Percentiles rank a stretch among this genome's conserved stretches.
phyloP scores from a whole-genome alignment of 208 protist genomes.

The Trypanosomatidae sp. region DNA sequence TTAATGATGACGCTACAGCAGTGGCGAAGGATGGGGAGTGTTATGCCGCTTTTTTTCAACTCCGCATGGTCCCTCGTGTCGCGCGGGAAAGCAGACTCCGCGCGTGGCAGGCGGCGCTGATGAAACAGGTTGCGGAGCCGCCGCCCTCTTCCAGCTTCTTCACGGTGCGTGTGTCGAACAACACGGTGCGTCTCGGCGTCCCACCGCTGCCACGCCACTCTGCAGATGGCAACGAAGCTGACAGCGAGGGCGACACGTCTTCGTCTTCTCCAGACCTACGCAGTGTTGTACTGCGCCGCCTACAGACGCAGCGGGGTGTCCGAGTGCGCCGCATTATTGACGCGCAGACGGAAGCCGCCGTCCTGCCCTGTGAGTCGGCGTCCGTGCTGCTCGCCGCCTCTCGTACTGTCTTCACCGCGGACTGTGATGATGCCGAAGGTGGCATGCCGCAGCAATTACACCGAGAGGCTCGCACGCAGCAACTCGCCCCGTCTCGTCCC shows the following conservation, averaged over 20 bases:
- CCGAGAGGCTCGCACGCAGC: constrained; percentile 13
- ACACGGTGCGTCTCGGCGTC: constrained; percentile 17
- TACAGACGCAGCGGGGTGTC: constrained; percentile 19
- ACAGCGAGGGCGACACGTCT: not conserved
- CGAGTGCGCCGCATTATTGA: constrained; percentile 31
- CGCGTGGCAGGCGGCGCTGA: not conserved
- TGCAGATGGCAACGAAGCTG: too few species aligned
- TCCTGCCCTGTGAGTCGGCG: constrained; percentile 56
- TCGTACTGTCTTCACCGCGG: too few species aligned
- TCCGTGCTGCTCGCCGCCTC: constrained; percentile 14
- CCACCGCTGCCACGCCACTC: not conserved
- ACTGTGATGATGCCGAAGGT: constrained; percentile 11
- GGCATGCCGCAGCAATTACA: not conserved
- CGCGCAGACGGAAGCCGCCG: constrained; percentile 38
- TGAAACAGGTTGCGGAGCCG: not conserved
- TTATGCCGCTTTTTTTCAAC: constrained; percentile 25
- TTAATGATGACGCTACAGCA: not conserved
- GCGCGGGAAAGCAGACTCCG: not conserved
- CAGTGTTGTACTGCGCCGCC: constrained; percentile 6
- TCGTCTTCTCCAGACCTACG: not conserved
- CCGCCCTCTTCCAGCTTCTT: not conserved
- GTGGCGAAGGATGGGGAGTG: constrained; percentile 9
- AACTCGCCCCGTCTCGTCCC: not conserved
- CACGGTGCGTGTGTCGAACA: constrained; percentile 6
- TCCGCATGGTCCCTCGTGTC: not conserved